Base-by-base conservation (phyloP, 768 basidiomycete genomes). In the Mycena alexandri region DNA sequence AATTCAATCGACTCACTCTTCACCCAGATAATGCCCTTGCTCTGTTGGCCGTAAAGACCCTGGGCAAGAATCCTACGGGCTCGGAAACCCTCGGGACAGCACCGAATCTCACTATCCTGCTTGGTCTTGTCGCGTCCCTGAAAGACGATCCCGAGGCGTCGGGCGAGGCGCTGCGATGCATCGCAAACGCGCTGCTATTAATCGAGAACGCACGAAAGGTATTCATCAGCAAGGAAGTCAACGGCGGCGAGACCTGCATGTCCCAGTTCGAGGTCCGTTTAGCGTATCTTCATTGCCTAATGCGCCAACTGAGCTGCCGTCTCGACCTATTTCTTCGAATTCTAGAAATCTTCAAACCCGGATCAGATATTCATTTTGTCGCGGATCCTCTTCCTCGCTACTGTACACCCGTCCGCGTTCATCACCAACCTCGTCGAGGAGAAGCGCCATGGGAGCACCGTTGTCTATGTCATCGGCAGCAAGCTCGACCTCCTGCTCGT, bases 131-230 rank as follows among this genome's bases (percentile, higher is more conserved):
- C 11, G 75, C 79, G 8, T 76, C 83, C 8, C 84, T 90, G 74
- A 89, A 89, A 64, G 85, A 88, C 60, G 84, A 88, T 44, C 74
- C 75, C 3, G 89, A 90, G 14, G 90, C 89, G 2, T 81, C 86
- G 5, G 86, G 84, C 48, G 92, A 94, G 79, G 91, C 92, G 1
- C 81, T 94, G 50, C 84, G 91, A 61, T 93, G 87, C 58, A 83
- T 94, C 25, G 94, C 95, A 10, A 96, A 96, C 75, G 86, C 92
- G 0, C 78, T 95, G 4, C 84, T 95, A 21, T 85, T 94, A 63
- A 80, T 90, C 56, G 90, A 91, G 65, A 74, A 78, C 16, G 89
- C 90, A 2, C 86, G 93, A 56, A 74, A 76, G 21, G 86, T 85
- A 0, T 87, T 92, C 71, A 74, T 92, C 33, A 79, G 77, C 53